Base-by-base conservation (phyloP, 2,329 filamentous ascomycete genomes). In the Aspergillus texensis region DNA sequence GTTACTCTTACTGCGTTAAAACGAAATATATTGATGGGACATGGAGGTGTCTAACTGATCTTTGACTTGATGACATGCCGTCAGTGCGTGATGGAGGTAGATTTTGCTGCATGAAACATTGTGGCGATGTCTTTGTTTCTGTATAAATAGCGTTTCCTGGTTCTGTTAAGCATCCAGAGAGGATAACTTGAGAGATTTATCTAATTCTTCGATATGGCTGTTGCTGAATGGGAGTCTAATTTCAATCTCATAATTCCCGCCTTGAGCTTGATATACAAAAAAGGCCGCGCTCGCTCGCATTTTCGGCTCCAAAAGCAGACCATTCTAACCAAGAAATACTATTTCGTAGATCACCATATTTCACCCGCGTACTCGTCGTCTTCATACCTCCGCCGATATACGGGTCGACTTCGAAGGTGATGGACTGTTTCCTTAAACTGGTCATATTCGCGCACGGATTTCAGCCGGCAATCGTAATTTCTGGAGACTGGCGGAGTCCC, bases 391-490 rank as follows among this genome's bases (percentile, higher is more conserved):
- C 59, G 54, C 39, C 60, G 57, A 24, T 70, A 45, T 65, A 72
- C 60, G 69, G 48, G 65, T 36, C 61, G 63, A 41, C 62, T 67
- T 34, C 57, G 28, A 19, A 52, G 19, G 43, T n/a, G 55, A 26
- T 52, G 46, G 48, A 66, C 62, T 41, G 53, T 66, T 5, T 74
- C 68, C 12, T 65, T 71, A 61, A 65, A 71, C 5, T 74, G 71
- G 67, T 82, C 83, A 61, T 78, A 85, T 61, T 79, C 79, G 61
- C 74, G 78, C 65, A 80, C 78, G 32, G 81, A 77, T 48, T 80
- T 79, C 62, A 93, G 75, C 69, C 86, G 83, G 43, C 87, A 83
- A 65, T 91, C 85, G 61, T 90, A 87, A 62, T 84, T 84, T 14
- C 82, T 80, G 0, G 88, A 88, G 82, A 89, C 85, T 54, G 80